Conservation (phyloP, 805 yeast genomes). For the Peterozyma xylosa region DNA sequence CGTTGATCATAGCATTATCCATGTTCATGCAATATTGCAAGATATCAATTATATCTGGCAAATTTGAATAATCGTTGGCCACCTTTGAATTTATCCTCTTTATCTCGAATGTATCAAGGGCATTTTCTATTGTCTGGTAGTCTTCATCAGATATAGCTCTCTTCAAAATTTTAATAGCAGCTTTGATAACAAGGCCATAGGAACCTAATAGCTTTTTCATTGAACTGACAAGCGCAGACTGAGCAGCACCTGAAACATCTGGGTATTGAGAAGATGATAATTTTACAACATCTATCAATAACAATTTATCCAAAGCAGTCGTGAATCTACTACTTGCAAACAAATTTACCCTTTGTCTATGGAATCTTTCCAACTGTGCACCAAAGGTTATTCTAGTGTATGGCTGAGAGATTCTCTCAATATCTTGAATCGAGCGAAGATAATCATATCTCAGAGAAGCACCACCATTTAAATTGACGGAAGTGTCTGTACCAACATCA, state of each 20-base stretch:
- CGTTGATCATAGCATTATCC: slow-evolving; percentile 48
- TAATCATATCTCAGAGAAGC: slow-evolving; percentile 46
- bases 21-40: slow-evolving; percentile 47
- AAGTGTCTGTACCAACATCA: slow-evolving; percentile 70
- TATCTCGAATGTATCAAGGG: slow-evolving; percentile 48
- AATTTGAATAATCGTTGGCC: slow-evolving; percentile 46
- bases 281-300: slow-evolving; percentile 59
- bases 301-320: slow-evolving; percentile 50
- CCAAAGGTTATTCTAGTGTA: slow-evolving; percentile 76
- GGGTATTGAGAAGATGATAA: slow-evolving; percentile 65
- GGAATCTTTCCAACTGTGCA: slow-evolving; percentile 64
- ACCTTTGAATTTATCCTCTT: slow-evolving; percentile 52
- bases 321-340: slow-evolving; percentile 70
- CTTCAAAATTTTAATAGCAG: slow-evolving; percentile 40
- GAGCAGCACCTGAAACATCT: slow-evolving; percentile 65
- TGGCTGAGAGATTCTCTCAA: slow-evolving; percentile 58
- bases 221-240: slow-evolving; percentile 55
- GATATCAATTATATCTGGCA: slow-evolving; percentile 38
- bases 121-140: slow-evolving; percentile 53
- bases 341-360: slow-evolving; percentile 62
- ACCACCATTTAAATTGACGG: slow-evolving; percentile 48
- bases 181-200: slow-evolving; percentile 43
- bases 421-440: slow-evolving; percentile 51
- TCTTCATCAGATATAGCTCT: slow-evolving; percentile 42
- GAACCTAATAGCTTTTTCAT: slow-evolving; percentile 67